Conservation (phyloP, 2,329 filamentous ascomycete genomes). For the Penicillium psychrosexuale region DNA sequence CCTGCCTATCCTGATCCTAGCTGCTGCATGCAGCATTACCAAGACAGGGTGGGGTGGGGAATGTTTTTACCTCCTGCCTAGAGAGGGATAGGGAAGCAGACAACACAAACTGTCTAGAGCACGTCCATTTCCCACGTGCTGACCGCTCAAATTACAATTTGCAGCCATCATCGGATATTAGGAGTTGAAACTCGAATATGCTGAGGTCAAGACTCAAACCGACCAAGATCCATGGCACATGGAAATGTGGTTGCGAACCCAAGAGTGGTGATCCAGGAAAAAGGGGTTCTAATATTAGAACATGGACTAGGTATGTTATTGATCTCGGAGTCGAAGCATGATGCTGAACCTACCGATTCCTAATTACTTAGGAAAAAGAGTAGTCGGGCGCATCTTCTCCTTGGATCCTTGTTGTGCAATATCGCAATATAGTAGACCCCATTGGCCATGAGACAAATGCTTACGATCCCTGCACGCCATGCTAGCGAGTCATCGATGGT, state of each 20-base stretch:
- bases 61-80: background rate
- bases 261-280: background rate
- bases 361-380: background rate
- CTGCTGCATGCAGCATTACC: background rate
- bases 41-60: background rate
- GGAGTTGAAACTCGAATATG: background rate
- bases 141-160: background rate
- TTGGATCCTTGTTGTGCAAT: slow-evolving; percentile 16
- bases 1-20: background rate
- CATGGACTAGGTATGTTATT: background rate
- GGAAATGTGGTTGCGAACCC: background rate
- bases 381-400: background rate
- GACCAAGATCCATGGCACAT: background rate
- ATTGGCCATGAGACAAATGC: background rate
- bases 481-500: background rate
- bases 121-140: background rate
- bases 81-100: background rate
- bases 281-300: background rate
- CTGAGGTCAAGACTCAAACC: background rate
- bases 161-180: background rate
- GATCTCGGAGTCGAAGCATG: background rate
- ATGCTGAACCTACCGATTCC: background rate
- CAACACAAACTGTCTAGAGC: background rate
- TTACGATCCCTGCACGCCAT: background rate
- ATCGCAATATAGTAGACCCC: slow-evolving; percentile 13